Conservation (phyloP, 345 rosid genomes). For the Gossypium thurberi region DNA sequence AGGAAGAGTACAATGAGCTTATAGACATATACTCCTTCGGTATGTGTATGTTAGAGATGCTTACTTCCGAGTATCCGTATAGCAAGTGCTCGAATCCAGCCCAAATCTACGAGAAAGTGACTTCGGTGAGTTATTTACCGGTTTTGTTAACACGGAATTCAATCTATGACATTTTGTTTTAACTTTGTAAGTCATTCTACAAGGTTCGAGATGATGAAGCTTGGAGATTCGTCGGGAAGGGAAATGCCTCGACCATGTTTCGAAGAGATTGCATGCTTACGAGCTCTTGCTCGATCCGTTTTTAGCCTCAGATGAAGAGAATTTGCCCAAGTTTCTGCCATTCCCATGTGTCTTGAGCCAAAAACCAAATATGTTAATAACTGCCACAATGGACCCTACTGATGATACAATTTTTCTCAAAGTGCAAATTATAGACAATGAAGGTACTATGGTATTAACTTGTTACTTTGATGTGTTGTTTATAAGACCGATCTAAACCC, state of each 20-base stretch:
- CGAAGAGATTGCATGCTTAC: slow-evolving; percentile 62
- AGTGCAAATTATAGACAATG: slow-evolving; percentile 67
- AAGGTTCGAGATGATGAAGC: slow-evolving; percentile 61
- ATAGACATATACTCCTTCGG: slow-evolving; percentile 90
- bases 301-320: slow-evolving; percentile 38
- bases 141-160: background rate
- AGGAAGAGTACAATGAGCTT: slow-evolving; percentile 85
- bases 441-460: slow-evolving; percentile 33
- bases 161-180: background rate
- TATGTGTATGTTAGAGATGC: slow-evolving; percentile 90
- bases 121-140: slow-evolving; percentile 46
- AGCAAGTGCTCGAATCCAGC: slow-evolving; percentile 86
- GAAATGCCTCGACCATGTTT: slow-evolving; percentile 63
- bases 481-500: background rate
- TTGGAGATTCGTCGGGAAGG: slow-evolving; percentile 65
- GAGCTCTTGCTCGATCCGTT: slow-evolving; percentile 69
- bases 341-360: slow-evolving; percentile 22
- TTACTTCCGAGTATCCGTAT: slow-evolving; percentile 79
- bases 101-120: slow-evolving; percentile 91
- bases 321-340: slow-evolving; percentile 11
- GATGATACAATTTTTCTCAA: slow-evolving; percentile 72
- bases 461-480: background rate
- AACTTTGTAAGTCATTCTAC: slow-evolving; percentile 39
- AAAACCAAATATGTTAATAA: slow-evolving; percentile 56
- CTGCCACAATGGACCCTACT: slow-evolving; percentile 63